Evolutionary conservation across 495 filamentous ascomycete species (phyloP).

Genomic region (Penicillium atrosanguineum): DNA sequence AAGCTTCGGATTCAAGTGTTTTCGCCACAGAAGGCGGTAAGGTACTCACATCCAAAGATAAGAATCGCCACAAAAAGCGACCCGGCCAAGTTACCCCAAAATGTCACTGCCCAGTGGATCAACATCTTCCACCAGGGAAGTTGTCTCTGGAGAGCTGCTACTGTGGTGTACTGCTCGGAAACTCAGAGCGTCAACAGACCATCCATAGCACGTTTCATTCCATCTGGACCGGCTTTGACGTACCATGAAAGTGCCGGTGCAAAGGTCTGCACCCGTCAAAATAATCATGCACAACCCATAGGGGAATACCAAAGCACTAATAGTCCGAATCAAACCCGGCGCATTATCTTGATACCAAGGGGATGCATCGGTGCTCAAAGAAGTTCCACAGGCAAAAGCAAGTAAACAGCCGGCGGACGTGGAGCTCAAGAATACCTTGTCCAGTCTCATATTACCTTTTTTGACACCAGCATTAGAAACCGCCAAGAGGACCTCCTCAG

Average conservation of each 20-base stretch:
- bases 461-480: constrained; percentile 43
- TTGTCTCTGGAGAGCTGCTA: constrained; percentile 53
- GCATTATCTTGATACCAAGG: constrained; percentile 63
- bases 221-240: neutral
- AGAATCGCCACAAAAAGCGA: constrained; percentile 57
- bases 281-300: constrained; percentile 59
- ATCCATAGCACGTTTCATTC: neutral
- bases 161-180: constrained; percentile 44
- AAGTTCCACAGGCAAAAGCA: constrained; percentile 52
- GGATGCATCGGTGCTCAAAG: constrained; percentile 50
- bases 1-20: too few relatives aligned
- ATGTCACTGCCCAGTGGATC: constrained; percentile 55
- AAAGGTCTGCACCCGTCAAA: constrained; percentile 58
- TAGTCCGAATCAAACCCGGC: constrained; percentile 55
- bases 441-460: constrained; percentile 52
- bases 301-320: constrained; percentile 56
- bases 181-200: neutral
- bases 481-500: constrained; percentile 45
- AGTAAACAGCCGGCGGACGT: constrained; percentile 52
- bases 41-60: constrained; percentile 54
- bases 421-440: constrained; percentile 55
- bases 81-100: constrained; percentile 59
- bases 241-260: constrained; percentile 60
- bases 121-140: constrained; percentile 49
- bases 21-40: too few relatives aligned